These are phyloP conservation scores for Spatholobus suberectus DNA, from an alignment of 306 rosid species.

Conservation along the genomic window DNA sequence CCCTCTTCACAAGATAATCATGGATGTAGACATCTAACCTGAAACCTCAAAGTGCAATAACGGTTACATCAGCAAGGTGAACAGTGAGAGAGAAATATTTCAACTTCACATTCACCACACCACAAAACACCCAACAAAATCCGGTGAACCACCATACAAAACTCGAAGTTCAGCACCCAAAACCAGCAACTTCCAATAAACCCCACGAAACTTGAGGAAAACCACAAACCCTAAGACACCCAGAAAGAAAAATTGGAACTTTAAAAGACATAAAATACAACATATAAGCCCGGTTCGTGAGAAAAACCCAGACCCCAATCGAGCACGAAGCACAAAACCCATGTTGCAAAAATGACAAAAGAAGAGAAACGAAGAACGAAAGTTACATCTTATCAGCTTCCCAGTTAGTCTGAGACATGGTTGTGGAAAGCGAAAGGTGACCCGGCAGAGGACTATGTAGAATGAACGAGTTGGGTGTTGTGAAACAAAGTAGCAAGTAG, in stretches of 20 bases:
- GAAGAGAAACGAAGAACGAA: neutral
- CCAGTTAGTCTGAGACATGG: conserved; percentile 99
- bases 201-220: conserved; percentile 22
- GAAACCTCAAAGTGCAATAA: conserved; percentile 43
- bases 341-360: conserved; percentile 23
- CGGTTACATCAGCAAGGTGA: conserved; percentile 30
- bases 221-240: conserved; percentile 46
- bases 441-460: neutral
- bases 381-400: conserved; percentile 99
- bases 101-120: conserved; percentile 33
- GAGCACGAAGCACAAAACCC: conserved; percentile 42
- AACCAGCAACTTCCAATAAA: conserved; percentile 18
- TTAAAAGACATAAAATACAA: neutral
- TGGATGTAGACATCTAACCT: conserved; percentile 99
- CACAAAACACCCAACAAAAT: conserved; percentile 29
- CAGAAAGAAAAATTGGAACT: conserved; percentile 9
- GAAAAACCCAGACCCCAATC: conserved; percentile 33
- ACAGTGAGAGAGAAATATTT: neutral
- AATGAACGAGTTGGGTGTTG: conserved; percentile 25
- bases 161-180: conserved; percentile 13
- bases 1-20: conserved; percentile 94
- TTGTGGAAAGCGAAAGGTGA: conserved; percentile 34
- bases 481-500: conserved; percentile 43
- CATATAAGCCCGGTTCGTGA: neutral
- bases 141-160: neutral